phyloP scores from a whole-genome alignment of 768 basidiomycete genomes.

The Pholiota microspora region DNA sequence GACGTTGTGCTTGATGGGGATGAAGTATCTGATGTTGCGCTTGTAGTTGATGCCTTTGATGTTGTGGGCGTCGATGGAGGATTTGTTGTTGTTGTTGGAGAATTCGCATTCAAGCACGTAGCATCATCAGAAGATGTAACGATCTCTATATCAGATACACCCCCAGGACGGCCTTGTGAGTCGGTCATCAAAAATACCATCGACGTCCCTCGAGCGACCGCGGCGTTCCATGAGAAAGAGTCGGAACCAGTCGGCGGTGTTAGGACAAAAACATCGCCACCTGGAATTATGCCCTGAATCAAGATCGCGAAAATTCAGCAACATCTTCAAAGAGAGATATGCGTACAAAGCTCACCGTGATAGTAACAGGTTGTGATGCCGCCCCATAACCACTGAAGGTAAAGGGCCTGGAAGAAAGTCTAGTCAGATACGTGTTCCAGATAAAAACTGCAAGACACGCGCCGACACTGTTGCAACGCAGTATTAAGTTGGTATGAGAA shows the following conservation, averaged over 20 bases:
- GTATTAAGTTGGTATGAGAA: conserved; percentile 52
- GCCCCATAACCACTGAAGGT: conserved; percentile 39
- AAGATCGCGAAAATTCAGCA: too few species aligned
- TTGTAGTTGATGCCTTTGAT: conserved; percentile 22
- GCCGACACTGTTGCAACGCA: conserved; percentile 64
- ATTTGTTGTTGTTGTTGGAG: conserved; percentile 48
- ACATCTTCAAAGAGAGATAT: too few species aligned
- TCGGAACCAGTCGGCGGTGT: conserved; percentile 35
- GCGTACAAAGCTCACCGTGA: conserved; percentile 40
- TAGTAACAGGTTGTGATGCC: conserved; percentile 53
- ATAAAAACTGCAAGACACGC: conserved; percentile 18
- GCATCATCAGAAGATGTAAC: conserved; percentile 47
- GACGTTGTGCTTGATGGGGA: conserved; percentile 13
- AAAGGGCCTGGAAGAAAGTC: conserved; percentile 36
- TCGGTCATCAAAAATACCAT: conserved; percentile 59
- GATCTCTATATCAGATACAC: conserved; percentile 49
- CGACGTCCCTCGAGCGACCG: conserved; percentile 56
- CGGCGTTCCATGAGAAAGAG: conserved; percentile 52
- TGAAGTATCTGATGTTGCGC: conserved; percentile 20
- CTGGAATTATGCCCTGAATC: conserved; percentile 59
- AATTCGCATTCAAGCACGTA: conserved; percentile 50
- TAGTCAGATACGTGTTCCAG: neutral
- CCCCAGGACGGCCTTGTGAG: conserved; percentile 49
- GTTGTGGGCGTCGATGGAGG: conserved; percentile 25
- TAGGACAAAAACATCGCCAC: conserved; percentile 50